A percentile compares a stretch with the other conserved stretches of the same genome.
These are phyloP conservation scores for Gastrodia elata DNA, from an alignment of 106 monocot species.

Conservation along the genomic window DNA sequence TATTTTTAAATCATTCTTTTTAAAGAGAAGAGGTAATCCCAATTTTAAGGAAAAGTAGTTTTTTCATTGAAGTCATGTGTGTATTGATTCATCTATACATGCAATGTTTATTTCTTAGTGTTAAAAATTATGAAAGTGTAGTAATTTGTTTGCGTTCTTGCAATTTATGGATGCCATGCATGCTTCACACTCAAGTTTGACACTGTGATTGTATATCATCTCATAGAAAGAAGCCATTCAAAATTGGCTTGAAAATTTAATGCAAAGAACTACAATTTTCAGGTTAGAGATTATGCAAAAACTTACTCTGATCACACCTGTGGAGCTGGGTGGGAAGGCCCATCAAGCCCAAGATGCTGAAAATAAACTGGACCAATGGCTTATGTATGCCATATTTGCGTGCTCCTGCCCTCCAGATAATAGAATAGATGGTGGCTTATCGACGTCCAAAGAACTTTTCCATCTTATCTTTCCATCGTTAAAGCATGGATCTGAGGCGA, in stretches of 20 bases:
- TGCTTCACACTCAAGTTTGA: not conserved
- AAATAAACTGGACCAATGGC: conserved; percentile 87
- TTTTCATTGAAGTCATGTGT: not conserved
- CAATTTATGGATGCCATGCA: not conserved
- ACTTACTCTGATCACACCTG: conserved; percentile 70
- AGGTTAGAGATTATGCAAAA: conserved; percentile 79
- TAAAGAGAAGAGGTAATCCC: no score
- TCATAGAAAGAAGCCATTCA: not conserved
- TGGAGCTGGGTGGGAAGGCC: conserved; percentile 89
- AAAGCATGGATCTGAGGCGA: conserved; percentile 75
- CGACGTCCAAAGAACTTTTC: conserved; percentile 65
- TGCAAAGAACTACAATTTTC: conserved; percentile 5
- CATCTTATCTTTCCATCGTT: conserved; percentile 92
- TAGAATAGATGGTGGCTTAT: conserved; percentile 53
- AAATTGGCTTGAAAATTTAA: not conserved
- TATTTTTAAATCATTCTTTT: no score
- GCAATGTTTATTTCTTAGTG: not conserved
- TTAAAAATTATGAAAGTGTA: not conserved
- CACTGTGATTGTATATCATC: not conserved
- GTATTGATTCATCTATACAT: not conserved
- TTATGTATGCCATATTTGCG: conserved; percentile 94
- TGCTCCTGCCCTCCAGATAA: conserved; percentile 86
- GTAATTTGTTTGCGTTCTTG: not conserved
- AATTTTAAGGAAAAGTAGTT: not conserved
- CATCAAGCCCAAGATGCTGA: conserved; percentile 76